Evolutionary conservation across 2,329 filamentous ascomycete genomes (phyloP), one percentile per base, ranked within the genome.

Genomic region (Exophiala dermatitidis): DNA sequence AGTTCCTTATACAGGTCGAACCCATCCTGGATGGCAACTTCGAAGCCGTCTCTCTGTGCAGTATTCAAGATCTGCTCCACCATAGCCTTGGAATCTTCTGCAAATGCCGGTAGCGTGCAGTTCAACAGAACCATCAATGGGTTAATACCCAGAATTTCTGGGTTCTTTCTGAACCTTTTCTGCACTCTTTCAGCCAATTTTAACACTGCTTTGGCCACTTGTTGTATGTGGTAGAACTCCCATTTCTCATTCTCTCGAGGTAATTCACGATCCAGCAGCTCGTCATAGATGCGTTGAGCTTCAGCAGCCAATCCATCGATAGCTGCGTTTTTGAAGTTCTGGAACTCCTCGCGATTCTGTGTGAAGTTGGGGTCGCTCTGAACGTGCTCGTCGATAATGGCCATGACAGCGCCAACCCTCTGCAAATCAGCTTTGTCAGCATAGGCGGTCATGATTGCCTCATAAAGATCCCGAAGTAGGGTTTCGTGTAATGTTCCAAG

Each of bases 1-100:
- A 98, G 75, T 65, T 95, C 89, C 64, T 82, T 86, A 72, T 98
- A 98, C 12, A 98, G 73, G 62, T 94, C 88, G 67, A 98, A 97
- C 0, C 91, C 93, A 68, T 98, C 93, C 65, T 95, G 82, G 29
- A 97, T 81, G 37, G 86, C 84, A 46, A 97, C 82, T 62, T 95
- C 89, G 51, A 83, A 78, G 9, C 81, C 83, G 48, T 78, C 81
- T 33, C 82, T 78, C 60, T 85, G 80, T 26, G 86, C 82, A 49
- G 84, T 79, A 54, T 86, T 79, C 60, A 97, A 77, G 57, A 97
- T 93, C 51, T 86, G 80, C 60, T 83, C 79, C 40, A 97, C 84
- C 60, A 98, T 82, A 63, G 91, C 90, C 58, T 86, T 81, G 3
- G 89, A 88, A 68, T 98, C 91, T 59, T 88, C 83, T 53, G 95